Base-by-base conservation (phyloP, 1,284 basidiomycete species). In the Sporisorium graminicola region DNA sequence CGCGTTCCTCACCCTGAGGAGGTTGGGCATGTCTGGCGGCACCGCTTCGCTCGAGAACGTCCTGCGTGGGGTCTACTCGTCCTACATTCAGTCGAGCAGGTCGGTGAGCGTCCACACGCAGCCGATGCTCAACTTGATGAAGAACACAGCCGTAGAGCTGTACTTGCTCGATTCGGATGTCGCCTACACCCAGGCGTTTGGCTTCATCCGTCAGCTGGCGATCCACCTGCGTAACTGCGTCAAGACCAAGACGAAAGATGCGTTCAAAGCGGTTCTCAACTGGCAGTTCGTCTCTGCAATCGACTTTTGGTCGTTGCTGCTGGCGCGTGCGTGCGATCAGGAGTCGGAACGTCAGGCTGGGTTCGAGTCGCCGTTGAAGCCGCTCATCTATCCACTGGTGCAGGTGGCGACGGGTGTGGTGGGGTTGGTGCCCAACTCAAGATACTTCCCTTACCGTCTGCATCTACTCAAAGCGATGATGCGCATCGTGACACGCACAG, bases 281-380 rank as follows among this genome's bases (percentile, higher is more conserved):
- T 99, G 97, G 97, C 96, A 98, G 86, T 99, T 92, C 80, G 92
- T 93, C 7, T 96, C 98, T 86, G 94, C 92, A 70, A 88, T 99
- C 77, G 97, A 99, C 88, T 98, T 99, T 83, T 99, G 97, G 97
- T 90, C 91, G 54, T 89, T 94, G 57, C 93, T 98, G 3, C 77
- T 85, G 16, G 64, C 80, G 20, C 58, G 72, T 27, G 71, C 82
- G 18, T 84, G 83, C 65, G 78, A 81, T 51, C 43, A 47, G 24
- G 72, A 79, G 47, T 61, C 60, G 33, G 72, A 77, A 29, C 55
- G 49, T 26, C 76, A 82, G 60, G 59, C 64, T 31, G 74, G 74
- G 22, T 59, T 65, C 24, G 91, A 92, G 81, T 94, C 91, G 83
- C 92, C 93, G 65, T 88, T 99, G 68, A 91, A 91, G 84, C 90